Conservation (phyloP, 371 early-diverging fungal genomes). For the Zopfochytrium polystomum region DNA sequence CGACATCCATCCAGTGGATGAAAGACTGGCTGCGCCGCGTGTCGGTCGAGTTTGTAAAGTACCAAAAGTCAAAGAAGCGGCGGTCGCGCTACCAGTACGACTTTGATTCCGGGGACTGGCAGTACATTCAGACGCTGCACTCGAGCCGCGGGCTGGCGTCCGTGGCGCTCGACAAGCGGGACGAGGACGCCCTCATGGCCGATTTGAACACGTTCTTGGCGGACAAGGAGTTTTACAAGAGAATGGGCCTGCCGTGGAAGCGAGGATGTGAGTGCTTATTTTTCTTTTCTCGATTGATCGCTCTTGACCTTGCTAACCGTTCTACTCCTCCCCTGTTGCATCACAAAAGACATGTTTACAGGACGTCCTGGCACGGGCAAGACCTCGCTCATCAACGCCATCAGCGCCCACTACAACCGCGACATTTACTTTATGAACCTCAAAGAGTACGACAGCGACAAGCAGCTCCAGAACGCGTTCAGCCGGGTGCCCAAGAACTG, state of each 20-base stretch:
- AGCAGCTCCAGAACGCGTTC: constrained; percentile 61
- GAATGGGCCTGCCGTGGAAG: constrained; percentile 65
- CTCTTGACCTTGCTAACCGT: too few species aligned
- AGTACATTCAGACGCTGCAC: constrained; percentile 24
- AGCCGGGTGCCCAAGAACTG: constrained; percentile 69
- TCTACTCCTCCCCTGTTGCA: too few species aligned
- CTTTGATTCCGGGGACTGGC: constrained; percentile 20
- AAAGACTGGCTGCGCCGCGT: constrained; percentile 17
- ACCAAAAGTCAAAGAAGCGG: constrained; percentile 21
- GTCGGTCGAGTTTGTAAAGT: constrained; percentile 17
- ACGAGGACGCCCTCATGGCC: constrained; percentile 42
- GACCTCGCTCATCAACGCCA: constrained; percentile 76
- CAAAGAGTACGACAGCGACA: constrained; percentile 63
- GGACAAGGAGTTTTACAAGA: constrained; percentile 54
- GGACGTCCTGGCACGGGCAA: constrained; percentile 86
- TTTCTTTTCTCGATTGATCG: too few species aligned
- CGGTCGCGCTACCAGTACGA: constrained; percentile 29
- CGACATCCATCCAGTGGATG: constrained; percentile 28
- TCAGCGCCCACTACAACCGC: constrained; percentile 66
- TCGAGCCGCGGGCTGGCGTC: constrained; percentile 35
- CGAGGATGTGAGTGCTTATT: too few species aligned
- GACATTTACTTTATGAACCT: constrained; percentile 74
- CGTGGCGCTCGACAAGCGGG: constrained; percentile 51
- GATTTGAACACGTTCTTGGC: constrained; percentile 51
- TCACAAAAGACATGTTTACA: constrained; percentile 72